These are phyloP conservation scores for Penstemon newberryi DNA, from an alignment of 257 asterid genomes.

Conservation along the genomic window DNA sequence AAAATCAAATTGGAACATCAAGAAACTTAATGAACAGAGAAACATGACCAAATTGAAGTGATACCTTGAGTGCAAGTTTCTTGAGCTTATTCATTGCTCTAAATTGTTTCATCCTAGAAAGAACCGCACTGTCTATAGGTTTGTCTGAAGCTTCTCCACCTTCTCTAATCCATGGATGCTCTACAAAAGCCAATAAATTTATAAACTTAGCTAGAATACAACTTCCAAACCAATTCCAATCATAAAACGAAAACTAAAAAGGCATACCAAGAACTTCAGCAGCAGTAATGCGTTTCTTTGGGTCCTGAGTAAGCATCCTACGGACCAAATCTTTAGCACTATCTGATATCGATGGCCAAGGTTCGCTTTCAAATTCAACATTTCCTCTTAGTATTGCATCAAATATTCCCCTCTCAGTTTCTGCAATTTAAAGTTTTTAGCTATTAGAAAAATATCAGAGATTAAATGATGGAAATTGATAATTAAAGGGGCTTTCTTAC, in stretches of 20 bases:
- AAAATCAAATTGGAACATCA: not conserved
- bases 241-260: not conserved
- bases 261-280: slow-evolving; percentile 14
- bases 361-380: slow-evolving; percentile 46
- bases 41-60: not conserved
- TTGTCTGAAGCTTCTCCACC: slow-evolving; percentile 31
- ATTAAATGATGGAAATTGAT: not conserved
- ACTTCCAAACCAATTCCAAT: not conserved
- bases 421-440: slow-evolving; percentile 23
- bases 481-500: not conserved
- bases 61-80: slow-evolving; percentile 16
- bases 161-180: slow-evolving; percentile 39
- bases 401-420: slow-evolving; percentile 43
- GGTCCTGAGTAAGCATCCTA: slow-evolving; percentile 30
- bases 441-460: not conserved
- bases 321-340: slow-evolving; percentile 45
- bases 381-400: slow-evolving; percentile 45
- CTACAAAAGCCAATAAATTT: slow-evolving; percentile 14
- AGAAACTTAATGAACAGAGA: not conserved
- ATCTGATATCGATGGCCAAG: slow-evolving; percentile 49
- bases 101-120: slow-evolving; percentile 35
- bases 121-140: slow-evolving; percentile 37
- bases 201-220: not conserved
- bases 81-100: slow-evolving; percentile 33
- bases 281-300: slow-evolving; percentile 12